Base-by-base conservation (phyloP, 805 yeast genomes). In the Wickerhamomyces hampshirensis region DNA sequence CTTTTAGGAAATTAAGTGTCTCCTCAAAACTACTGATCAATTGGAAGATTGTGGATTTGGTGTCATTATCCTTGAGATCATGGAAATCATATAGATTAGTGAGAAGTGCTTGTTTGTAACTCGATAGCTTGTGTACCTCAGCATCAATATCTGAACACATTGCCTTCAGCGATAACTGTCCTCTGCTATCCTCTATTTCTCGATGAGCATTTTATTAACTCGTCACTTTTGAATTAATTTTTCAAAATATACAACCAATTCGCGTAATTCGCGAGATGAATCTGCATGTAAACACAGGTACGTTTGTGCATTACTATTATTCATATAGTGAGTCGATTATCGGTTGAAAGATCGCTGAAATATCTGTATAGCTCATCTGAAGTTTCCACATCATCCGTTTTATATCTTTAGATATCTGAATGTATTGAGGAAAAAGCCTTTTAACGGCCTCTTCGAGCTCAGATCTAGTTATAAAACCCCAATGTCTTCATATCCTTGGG, bases 1-100 rank as follows among this genome's bases (percentile, higher is more conserved):
- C 14, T 19, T 32, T 34, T 3, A 48, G 19, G 14, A 34, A 49
- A 8, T 23, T 28, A 6, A 51, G 34, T 5, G 31, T 24, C 11
- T 47, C 47, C 6, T 41, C 34, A 35, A 40, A 54, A 26, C 37
- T 28, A 26, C 42, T 40, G 13, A 53, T 30, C n/a, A 27, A 23
- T 14, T 34, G 34, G 18, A 46, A 36, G 12, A 54, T 44, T 9
- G 43, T 14, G 9, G 37, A 37, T 33, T 48, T 48, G 4, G 39
- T 14, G 0, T 37, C 26, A 5, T 42, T 49, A 31, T 46, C 49
- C 8, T 30, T 28, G 12, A 42, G 31, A 17, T 39, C 42, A 1
- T 33, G 28, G 18, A 44, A 35, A 18, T 31, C 5, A 28, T 46
- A 28, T 16, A 42, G 34, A 5, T 28, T 32, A 13, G 34, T 28